Evolutionary conservation across 2,329 filamentous ascomycete species (phyloP), one percentile per base, ranked within the genome.

Genomic region (Fusarium ambrosium): DNA sequence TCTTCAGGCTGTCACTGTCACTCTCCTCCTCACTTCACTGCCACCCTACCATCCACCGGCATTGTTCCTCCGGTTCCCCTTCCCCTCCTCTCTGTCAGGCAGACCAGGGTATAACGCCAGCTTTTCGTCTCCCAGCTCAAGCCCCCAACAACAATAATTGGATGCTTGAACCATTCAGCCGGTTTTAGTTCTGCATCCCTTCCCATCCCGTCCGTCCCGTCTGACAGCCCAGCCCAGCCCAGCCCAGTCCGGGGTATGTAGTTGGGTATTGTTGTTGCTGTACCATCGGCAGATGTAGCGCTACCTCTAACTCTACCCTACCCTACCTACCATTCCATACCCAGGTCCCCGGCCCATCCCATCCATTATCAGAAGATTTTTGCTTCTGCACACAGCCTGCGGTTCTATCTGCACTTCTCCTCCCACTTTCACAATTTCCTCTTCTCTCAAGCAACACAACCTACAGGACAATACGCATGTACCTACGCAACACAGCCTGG

Each of bases 121-220:
- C 24, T 53, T 53, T 18, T 53, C 20, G 48, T 53, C 48, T 51
- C 14, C 16, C 48, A 53, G 24, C 48, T 48, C 43, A 48, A 48
- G 43, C 43, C 43, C 39, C 24, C 27, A 29, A 8, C 48, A 53
- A 8, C 48, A 13, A 13, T 13, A 53, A 53, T 53, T 53, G 48
- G 48, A 53, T 53, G 48, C 18, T 53, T 29, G 48, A 53, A 53
- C 48, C 48, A 53, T 53, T 53, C 48, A 53, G 48, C 48, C 48
- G 48, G 48, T 53, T 53, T 53, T 53, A 32, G 48, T 53, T 53
- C 45, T 51, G 45, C 45, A 51, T 51, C 45, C 24, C 7, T 27
- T 29, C 16, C 24, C 48, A 53, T 53, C 48, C 48, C 48, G 48
- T n/a, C 48, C 27, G 24, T 53, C 24, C 48, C 48, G 48, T 53